Conservation (phyloP, 2,329 filamentous ascomycete species). For the Xylariaceae sp. region DNA sequence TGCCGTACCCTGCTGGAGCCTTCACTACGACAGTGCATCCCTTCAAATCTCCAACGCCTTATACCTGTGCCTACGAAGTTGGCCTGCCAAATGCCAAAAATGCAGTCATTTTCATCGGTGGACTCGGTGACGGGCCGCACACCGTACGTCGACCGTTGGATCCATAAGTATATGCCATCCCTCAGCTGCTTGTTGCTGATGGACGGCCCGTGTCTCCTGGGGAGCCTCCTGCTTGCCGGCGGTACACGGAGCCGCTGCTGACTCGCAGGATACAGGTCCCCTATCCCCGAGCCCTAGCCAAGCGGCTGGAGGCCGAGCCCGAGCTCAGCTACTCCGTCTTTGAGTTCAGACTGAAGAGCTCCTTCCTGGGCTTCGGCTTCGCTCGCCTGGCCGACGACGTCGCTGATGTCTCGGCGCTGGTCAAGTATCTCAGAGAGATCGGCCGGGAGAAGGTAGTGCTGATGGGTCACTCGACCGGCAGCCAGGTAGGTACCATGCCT, state of each 20-base stretch:
- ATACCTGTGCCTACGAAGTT: conserved; percentile 40
- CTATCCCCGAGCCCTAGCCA: conserved; percentile 44
- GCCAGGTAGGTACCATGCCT: conserved; percentile 33
- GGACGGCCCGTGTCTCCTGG: too few species aligned
- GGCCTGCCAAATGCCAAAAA: conserved; percentile 38
- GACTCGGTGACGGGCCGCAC: conserved; percentile 62
- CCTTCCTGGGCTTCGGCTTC: conserved; percentile 45
- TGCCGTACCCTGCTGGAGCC: conserved; percentile 14
- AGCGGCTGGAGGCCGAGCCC: conserved; percentile 29
- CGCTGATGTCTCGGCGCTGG: conserved; percentile 43
- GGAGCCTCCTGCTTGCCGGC: too few species aligned
- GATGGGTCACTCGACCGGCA: conserved; percentile 53
- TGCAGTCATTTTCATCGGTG: conserved; percentile 62
- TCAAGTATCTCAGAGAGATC: conserved; percentile 44
- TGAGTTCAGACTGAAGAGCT: conserved; percentile 48
- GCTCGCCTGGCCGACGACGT: conserved; percentile 44
- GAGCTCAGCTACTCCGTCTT: conserved; percentile 45
- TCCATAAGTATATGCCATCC: too few species aligned
- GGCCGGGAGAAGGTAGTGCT: conserved; percentile 45
- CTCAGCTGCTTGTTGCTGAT: too few species aligned
- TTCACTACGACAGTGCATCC: conserved; percentile 40
- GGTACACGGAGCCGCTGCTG: too few species aligned
- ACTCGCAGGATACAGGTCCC: too few species aligned
- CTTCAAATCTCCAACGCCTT: conserved; percentile 32
- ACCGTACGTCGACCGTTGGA: too few species aligned